A percentile compares a stretch with the other conserved stretches of the same genome.
Evolutionary conservation across 2,329 filamentous ascomycete genomes (phyloP).

Genomic region (Aspergillus japonicus): DNA sequence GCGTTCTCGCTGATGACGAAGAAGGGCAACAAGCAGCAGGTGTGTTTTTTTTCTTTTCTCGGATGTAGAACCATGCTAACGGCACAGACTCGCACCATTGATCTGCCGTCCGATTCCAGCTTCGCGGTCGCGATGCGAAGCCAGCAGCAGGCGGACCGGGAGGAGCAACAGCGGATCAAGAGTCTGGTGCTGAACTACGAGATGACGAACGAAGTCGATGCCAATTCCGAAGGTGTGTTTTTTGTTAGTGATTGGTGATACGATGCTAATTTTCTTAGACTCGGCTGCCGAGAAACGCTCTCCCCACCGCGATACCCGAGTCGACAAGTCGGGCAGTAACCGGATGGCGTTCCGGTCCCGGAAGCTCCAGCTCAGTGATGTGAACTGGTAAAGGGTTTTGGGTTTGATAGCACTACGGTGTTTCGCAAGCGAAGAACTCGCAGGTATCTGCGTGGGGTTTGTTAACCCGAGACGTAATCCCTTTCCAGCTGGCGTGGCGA

Average conservation of each 20-base stretch:
- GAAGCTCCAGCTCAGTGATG: conserved; percentile 91
- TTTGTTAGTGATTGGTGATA: conserved; percentile 30
- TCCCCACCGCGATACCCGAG: conserved; percentile 41
- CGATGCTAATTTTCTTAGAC: conserved; percentile 25
- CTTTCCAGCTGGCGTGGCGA: no score
- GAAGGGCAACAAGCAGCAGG: conserved; percentile 92
- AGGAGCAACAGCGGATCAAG: conserved; percentile 98
- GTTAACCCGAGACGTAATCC: no score
- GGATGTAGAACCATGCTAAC: conserved; percentile 16
- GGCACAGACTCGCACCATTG: conserved; percentile 79
- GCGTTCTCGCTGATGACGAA: conserved; percentile 95
- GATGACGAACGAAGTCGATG: conserved; percentile 76
- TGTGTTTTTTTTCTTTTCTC: conserved; percentile 38
- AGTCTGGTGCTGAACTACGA: conserved; percentile 96
- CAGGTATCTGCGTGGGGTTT: no score
- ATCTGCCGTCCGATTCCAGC: conserved; percentile 79
- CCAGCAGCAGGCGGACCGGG: conserved; percentile 90
- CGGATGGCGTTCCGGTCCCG: conserved; percentile 77
- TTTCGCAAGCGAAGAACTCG: background rate
- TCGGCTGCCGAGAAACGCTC: conserved; percentile 44
- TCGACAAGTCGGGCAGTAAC: conserved; percentile 60
- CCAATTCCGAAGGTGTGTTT: conserved; percentile 67
- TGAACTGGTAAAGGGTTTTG: conserved; percentile 74
- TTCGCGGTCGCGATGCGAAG: conserved; percentile 96
- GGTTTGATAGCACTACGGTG: background rate